A percentile compares a stretch with the other conserved stretches of the same genome.
phyloP scores from a whole-genome alignment of 2,329 filamentous ascomycete species.

The Grosmannia penicillata region DNA sequence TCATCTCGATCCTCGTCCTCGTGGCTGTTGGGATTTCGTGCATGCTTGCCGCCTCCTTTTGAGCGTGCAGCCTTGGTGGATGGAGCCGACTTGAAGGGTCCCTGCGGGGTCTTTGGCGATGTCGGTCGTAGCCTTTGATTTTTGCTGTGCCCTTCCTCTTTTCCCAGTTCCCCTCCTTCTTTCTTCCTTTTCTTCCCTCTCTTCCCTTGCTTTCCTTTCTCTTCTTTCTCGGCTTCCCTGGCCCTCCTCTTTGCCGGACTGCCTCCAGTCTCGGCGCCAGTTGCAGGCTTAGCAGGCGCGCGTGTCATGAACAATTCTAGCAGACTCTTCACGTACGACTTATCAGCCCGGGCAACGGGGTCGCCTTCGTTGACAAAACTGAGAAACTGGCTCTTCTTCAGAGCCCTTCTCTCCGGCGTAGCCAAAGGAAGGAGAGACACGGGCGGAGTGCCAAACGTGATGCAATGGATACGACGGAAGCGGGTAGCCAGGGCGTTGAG shows the following conservation, averaged over 20 bases:
- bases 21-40: not conserved
- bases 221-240: too few species aligned
- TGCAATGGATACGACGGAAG: constrained; percentile 70
- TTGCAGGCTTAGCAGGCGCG: not conserved
- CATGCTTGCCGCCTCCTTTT: constrained; percentile 12
- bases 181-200: too few species aligned
- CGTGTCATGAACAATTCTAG: constrained; percentile 55
- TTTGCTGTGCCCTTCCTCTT: too few species aligned
- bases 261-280: not conserved
- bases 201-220: too few species aligned
- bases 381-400: constrained; percentile 58
- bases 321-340: constrained; percentile 57
- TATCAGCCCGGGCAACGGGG: constrained; percentile 63
- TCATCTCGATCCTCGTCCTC: not conserved
- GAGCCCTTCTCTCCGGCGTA: constrained; percentile 34
- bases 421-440: constrained; percentile 55
- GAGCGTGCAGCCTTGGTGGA: constrained; percentile 12
- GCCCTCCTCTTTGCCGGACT: constrained; percentile 5
- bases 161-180: too few species aligned
- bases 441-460: constrained; percentile 75
- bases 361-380: constrained; percentile 79
- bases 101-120: too few species aligned
- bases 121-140: too few species aligned
- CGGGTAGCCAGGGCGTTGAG: constrained; percentile 52
- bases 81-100: too few species aligned